Evolutionary conservation across 768 basidiomycete species (phyloP).

Genomic region (Wakefieldia striispora): DNA sequence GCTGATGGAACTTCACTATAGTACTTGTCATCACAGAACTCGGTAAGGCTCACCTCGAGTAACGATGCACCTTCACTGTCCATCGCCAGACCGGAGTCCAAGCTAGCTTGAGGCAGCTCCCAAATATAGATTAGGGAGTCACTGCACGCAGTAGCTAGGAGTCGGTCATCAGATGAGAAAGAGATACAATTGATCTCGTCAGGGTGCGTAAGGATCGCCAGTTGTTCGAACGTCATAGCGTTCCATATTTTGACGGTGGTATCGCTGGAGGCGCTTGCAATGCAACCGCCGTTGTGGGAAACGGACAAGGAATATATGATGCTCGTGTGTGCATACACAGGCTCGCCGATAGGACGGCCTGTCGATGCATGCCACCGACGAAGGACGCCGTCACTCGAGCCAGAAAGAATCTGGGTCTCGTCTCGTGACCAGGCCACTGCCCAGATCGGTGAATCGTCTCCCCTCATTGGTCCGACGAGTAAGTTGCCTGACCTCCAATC

Average conservation of each 20-base stretch:
- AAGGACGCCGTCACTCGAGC: slow-evolving; percentile 21
- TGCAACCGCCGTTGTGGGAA: slow-evolving; percentile 25
- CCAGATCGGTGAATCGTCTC: slow-evolving; percentile 25
- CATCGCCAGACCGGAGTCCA: slow-evolving; percentile 30
- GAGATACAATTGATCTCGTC: slow-evolving; percentile 29
- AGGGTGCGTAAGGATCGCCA: slow-evolving; percentile 22
- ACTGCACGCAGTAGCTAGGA: slow-evolving; percentile 32
- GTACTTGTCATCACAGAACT: not conserved
- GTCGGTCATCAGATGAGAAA: slow-evolving; percentile 31
- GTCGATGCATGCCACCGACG: slow-evolving; percentile 26
- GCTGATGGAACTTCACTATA: slow-evolving; percentile 13
- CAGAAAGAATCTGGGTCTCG: slow-evolving; percentile 27
- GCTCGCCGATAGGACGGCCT: slow-evolving; percentile 21
- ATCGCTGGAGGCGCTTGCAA: slow-evolving; percentile 31
- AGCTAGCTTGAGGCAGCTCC: slow-evolving; percentile 28
- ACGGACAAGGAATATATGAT: slow-evolving; percentile 28
- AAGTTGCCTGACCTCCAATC: slow-evolving; percentile 25
- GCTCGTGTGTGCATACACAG: slow-evolving; percentile 21
- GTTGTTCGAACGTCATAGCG: slow-evolving; percentile 22
- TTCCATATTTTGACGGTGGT: slow-evolving; percentile 31
- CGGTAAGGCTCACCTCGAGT: slow-evolving; percentile 22
- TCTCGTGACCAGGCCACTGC: slow-evolving; percentile 32
- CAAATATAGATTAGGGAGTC: slow-evolving; percentile 30
- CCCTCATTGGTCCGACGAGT: slow-evolving; percentile 26
- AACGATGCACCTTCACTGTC: slow-evolving; percentile 24